Base-by-base conservation (phyloP, 2,329 filamentous ascomycete species). In the Trichoderma oligosporum region DNA sequence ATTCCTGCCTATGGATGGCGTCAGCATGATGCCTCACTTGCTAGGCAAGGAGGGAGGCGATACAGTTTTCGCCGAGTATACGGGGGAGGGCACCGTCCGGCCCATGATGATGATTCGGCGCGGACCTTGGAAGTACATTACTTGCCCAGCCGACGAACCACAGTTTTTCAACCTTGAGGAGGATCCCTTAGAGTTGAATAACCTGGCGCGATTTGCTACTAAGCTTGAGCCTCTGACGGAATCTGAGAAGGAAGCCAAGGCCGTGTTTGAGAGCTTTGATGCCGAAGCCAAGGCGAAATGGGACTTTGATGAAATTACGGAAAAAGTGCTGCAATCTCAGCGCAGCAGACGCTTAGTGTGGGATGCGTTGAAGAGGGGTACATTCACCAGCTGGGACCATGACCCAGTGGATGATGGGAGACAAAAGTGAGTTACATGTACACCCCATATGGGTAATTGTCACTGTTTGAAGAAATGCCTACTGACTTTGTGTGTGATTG, bases 41-140 rank as follows among this genome's bases (percentile, higher is more conserved):
- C 76, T 86, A 65, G 84, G 69, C 56, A 74, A 74, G 20, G 73
- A 82, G n/a, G 85, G 83, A 38, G 86, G 87, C 60, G 91, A 97
- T 70, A 94, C 89, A 9, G 91, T 94, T n/a, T 88, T 93, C 66
- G 91, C 91, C 60, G 92, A 97, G 75, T 97, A 97, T 76, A 96
- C 93, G 68, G 92, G 91, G 48, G 92, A 97, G 74, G 92, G 92
- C 46, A 96, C 92, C 1, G 80, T 96, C 56, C 86, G 88, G 4
- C 92, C 92, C 1, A 82, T 95, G 57, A 90, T 96, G 80, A 97
- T 97, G 92, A 97, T 97, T 68, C 86, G 89, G 58, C 86, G 91
- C 55, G 90, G 90, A 7, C 80, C 82, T 45, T 97, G 90, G 90
- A 97, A 97, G 78, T 96, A 91, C 71, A 85, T 94, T 62, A 91